Evolutionary conservation across 2,329 filamentous ascomycete genomes (phyloP), one percentile per base, ranked within the genome.

Genomic region (Pestalotiopsis sp.): DNA sequence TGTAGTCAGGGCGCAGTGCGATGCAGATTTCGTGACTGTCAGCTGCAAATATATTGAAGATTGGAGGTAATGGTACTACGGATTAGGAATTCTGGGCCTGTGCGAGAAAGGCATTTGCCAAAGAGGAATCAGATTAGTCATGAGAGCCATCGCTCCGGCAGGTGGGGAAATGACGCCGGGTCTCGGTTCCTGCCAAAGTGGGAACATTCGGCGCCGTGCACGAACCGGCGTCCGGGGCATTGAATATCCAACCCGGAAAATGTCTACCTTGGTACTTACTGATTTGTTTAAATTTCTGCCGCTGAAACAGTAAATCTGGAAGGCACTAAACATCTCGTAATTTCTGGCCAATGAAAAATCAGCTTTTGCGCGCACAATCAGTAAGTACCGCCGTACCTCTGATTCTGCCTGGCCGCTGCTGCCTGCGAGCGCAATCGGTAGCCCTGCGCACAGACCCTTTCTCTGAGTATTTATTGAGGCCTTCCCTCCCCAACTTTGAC

Each of bases 401-500:
- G 60, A 27, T 36, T 31, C n/a, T 63, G 38, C 31, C 38, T 52
- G 38, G 5, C 62, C 11, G 14, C 17, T 9, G 38, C 17, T 62
- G 27, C 36, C 25, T 17, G 23, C n/a, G 36, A 20, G 1, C 36
- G 49, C 52, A 67, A 67, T 67, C 65, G 61, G 65, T 36, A 2
- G 20, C 64, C 23, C 14, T n/a, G 25, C 23, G 41, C 63, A 56
- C 41, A 38, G 63, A 57, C 49, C 63, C 25, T 27, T 14, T 41
- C 9, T 4, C 12, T 4, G 17, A 60, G 14, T 67, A 67, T 60
- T 67, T 67, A 67, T 23, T 12, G 31, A 39, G 13, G 14, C 68
- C 71, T 65, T 57, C 61, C 57, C 58, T 67, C 36, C 31, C 60
- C 65, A 23, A 59, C 36, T 23, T 57, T 23, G 7, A 9, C 62